Evolutionary conservation across 108 stramenopile genomes (phyloP), one percentile per base, ranked within the genome.

Genomic region (Skeletonema marinoi): DNA sequence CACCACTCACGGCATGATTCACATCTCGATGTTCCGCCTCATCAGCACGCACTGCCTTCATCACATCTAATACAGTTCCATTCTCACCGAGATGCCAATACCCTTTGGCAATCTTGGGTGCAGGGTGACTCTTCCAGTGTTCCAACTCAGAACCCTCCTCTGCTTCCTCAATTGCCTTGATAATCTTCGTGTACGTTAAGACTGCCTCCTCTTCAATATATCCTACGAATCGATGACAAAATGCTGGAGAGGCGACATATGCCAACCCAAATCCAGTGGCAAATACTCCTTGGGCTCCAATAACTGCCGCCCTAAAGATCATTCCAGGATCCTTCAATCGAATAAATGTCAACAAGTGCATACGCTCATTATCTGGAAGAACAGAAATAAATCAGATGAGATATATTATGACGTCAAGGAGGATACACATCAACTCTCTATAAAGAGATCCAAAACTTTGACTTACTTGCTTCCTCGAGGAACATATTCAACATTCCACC

Each of bases 161-260:
- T 54, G 93, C 96, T 60, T 44, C 74, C 69, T 98, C 97, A 61
- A 96, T 91, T 17, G 88, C 92, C 46, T 90, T 66, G 66, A 99
- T 85, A 51, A 96, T 97, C 82, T 93, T 94, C 25, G 93, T 95
- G 84, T 97, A 97, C 5, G 97, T 97, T 21, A 71, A 36, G 70
- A 88, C 89, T 10, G 96, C 97, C 68, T 95, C 96, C 75, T 97
- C 97, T 73, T 99, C 99, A 59, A 98, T 86, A 78, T 99, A 98
- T 17, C 98, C 98, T 11, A 99, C 97, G 72, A 98, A 96, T 58
- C 97, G 96, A 80, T 99, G 99, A 83, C 96, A 96, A 65, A 94
- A 92, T 31, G 80, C 74, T 29, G 98, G 98, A 65, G 85, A 86
- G 74, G 96, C 86, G 54, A 97, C 78, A 93, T 99, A 99, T 11